Evolutionary conservation across 164 flowering plant species (phyloP), one percentile per base, ranked within the genome.

Genomic region (Vitis cinerea): DNA sequence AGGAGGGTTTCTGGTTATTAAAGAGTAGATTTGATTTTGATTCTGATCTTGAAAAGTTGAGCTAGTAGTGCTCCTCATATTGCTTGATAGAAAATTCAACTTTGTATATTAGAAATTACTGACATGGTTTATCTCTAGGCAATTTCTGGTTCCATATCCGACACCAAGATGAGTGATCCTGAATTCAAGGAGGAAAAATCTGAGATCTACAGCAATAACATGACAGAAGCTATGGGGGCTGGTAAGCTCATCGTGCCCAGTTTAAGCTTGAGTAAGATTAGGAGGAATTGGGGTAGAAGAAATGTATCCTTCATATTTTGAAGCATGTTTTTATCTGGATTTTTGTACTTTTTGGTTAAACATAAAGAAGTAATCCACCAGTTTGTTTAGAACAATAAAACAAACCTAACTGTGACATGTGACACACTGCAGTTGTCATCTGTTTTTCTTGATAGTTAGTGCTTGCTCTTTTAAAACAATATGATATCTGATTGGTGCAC

Each of bases 221-320:
- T 95, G 99, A 93, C 99, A 50, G 84, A 85, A 79, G 97, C 98
- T 51, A 91, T 92, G 98, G 99, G 98, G 70, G 97, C 99, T 77
- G 91, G 98, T 95, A 80, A 74, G 86, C 55, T 65, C 3, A 5
- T 53, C 1, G 53, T 17, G 3, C 17, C 10, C 29, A 10, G 9
- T 64, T 72, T 72, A 9, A 19, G 12, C 12, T 10, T 17, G 5
- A 23, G 52, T 12, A 23, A 19, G 15, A 4, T 27, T 31, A 11
- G 13, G 63, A 19, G 49, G 15, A 3, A 14, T 1, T n/a, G 53
- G 14, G 11, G 59, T 23, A 23, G 31, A 61, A 4, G 11, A 31
- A 4, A 9, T 52, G 31, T 69, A 49, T 14, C 10, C 15, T 59
- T 13, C 50, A 15, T 52, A 50, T 64, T 37, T 48, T 10, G 14